Evolutionary conservation across 306 rosid species (phyloP).

Genomic region (Urtica urens): DNA sequence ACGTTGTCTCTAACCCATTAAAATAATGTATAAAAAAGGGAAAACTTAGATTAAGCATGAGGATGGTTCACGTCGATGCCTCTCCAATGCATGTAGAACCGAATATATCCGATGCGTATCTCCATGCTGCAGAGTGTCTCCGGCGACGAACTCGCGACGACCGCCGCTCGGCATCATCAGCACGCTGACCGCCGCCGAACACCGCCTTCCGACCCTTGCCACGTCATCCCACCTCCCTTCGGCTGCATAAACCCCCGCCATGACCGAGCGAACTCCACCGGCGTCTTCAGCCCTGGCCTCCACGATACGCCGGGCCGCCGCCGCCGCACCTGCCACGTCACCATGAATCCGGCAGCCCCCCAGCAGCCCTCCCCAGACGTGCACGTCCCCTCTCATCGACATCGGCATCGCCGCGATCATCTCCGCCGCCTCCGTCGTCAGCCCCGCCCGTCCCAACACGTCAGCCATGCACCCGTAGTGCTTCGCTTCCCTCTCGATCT

Average conservation of each 20-base stretch:
- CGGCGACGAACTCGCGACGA: conserved; percentile 16
- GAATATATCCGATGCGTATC: conserved; percentile 11
- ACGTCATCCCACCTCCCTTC: conserved; percentile 60
- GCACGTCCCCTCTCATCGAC: conserved; percentile 62
- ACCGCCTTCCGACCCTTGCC: conserved; percentile 39
- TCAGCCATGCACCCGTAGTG: conserved; percentile 85
- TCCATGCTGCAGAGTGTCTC: conserved; percentile 11
- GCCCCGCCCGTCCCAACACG: conserved; percentile 58
- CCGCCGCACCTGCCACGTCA: conserved; percentile 45
- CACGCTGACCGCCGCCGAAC: conserved; percentile 41
- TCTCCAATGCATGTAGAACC: conserved; percentile 11
- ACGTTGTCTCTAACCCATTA: conserved; percentile 1
- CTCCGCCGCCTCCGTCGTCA: conserved; percentile 46
- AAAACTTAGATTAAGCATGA: not conserved
- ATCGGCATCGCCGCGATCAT: conserved; percentile 56
- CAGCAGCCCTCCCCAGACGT: conserved; percentile 72
- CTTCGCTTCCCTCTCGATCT: conserved; percentile 45
- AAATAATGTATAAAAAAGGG: too few relatives aligned
- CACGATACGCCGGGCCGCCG: conserved; percentile 58
- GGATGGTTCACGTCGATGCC: conserved; percentile 10
- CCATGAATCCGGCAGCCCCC: conserved; percentile 77
- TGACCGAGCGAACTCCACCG: conserved; percentile 65
- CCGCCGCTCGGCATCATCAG: conserved; percentile 29
- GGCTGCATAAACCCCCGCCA: conserved; percentile 61
- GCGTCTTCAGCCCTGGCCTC: conserved; percentile 66